These are phyloP conservation scores for Pouteria campechiana DNA, from an alignment of 179 eudicot species.

Conservation along the genomic window DNA sequence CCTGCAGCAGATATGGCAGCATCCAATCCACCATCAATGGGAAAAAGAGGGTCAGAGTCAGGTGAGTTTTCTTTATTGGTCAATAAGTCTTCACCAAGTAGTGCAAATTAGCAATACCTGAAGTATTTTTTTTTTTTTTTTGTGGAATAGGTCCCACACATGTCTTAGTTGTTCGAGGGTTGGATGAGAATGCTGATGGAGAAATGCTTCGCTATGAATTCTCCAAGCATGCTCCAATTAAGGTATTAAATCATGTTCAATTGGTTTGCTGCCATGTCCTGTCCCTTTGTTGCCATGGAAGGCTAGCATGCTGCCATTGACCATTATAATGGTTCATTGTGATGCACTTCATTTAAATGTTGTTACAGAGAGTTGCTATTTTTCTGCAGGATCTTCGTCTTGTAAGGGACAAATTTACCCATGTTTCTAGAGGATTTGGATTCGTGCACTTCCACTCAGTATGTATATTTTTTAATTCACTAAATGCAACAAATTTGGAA, in stretches of 20 bases:
- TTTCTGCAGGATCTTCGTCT: slow-evolving; percentile 94
- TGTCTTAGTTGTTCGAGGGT: slow-evolving; percentile 95
- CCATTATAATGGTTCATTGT: slow-evolving; percentile 1
- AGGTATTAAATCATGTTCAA: slow-evolving; percentile 34
- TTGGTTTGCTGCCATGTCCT: no score
- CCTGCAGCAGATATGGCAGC: slow-evolving; percentile 87
- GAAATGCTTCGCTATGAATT: slow-evolving; percentile 99
- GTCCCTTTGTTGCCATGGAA: no score
- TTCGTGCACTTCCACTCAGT: slow-evolving; percentile 90
- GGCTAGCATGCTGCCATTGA: no score
- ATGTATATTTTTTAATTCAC: slow-evolving; percentile 13
- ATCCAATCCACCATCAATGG: slow-evolving; percentile 40
- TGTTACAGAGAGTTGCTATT: no score
- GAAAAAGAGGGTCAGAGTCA: slow-evolving; percentile 89
- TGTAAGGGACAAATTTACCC: slow-evolving; percentile 95
- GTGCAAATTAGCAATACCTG: no score
- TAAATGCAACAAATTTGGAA: no score
- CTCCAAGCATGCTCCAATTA: slow-evolving; percentile 96
- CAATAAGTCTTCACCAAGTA: no score
- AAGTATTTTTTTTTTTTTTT: no score
- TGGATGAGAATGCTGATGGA: slow-evolving; percentile 99
- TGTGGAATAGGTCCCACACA: slow-evolving; percentile 88
- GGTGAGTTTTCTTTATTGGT: slow-evolving; percentile 58
- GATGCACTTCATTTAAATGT: neutral
- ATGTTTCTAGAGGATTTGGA: slow-evolving; percentile 96